phyloP scores from a whole-genome alignment of 208 protist species.

The Crithidia thermophila region DNA sequence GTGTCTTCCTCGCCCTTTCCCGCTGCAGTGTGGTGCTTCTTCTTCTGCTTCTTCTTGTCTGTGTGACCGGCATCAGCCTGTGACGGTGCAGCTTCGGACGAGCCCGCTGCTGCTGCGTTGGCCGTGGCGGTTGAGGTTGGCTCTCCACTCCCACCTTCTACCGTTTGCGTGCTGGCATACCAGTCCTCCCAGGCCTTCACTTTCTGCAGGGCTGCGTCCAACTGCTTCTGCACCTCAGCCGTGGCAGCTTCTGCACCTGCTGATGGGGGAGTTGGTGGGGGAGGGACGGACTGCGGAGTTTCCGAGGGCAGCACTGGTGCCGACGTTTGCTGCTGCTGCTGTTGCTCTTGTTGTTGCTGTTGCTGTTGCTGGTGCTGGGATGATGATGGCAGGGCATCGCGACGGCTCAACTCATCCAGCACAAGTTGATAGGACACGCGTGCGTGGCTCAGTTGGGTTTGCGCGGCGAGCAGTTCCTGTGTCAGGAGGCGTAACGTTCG shows the following conservation, averaged over 20 bases:
- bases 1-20: no score
- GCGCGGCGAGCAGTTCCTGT: conserved; percentile 21
- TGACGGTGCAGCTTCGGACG: not conserved
- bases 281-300: not conserved
- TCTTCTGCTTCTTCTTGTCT: not conserved
- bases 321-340: not conserved
- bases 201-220: conserved; percentile 42
- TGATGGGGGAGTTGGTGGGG: conserved; percentile 6
- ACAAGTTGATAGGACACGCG: conserved; percentile 25
- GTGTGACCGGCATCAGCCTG: not conserved
- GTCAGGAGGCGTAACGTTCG: conserved; percentile 25
- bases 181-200: conserved; percentile 68
- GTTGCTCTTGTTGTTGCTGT: not conserved
- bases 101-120: not conserved
- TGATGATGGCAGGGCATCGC: conserved; percentile 1
- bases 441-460: conserved; percentile 31
- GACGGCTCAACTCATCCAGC: conserved; percentile 18
- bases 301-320: not conserved
- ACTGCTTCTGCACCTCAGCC: conserved; percentile 26
- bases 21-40: not conserved
- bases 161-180: conserved; percentile 30
- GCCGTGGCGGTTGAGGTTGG: no score
- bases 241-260: not conserved
- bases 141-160: not conserved
- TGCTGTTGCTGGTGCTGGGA: conserved; percentile 7